Base-by-base conservation (phyloP, 225 moss, liverwort and hornwort genomes). In the Lunularia cruciata region DNA sequence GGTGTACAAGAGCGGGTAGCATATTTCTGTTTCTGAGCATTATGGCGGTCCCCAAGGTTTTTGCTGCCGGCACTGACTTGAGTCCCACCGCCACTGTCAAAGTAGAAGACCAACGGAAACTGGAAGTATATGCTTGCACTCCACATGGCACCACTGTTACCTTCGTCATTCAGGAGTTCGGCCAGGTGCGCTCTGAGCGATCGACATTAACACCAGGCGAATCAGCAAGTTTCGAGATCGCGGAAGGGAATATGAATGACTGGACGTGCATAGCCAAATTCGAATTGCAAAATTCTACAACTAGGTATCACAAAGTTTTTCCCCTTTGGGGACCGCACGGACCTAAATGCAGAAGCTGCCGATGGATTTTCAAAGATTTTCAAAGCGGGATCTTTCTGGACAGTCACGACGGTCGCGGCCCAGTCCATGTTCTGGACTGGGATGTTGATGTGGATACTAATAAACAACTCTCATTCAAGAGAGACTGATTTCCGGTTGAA, bases 241-340 rank as follows among this genome's bases (percentile, higher is more conserved):
- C 31, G 1, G 5, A 56, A 31, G 56, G 31, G 31, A 56, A 56
- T 31, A 31, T 56, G 56, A 56, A 56, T 22, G 56, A 56, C 31
- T 56, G 56, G 56, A 56, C 56, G 28, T 56, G 56, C 56, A 56
- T 56, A 13, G 56, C 56, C 8, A 56, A 56, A 31, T 56, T 56
- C 56, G 31, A 28, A 31, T 31, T 56, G 56, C 56, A 12, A 2
- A 56, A 56, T 6, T 6, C 56, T 31, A 56, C 56, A 3, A 56
- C 56, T 15, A 30, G 56, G 31, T 56, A 56, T 16, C 16, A 28
- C 30, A 56, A 56, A 32, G 56, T 28, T 28, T 56, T 56, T 14
- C 56, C 56, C 16, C 56, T 56, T 3, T 31, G 56, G 56, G 56
- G 56, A 56, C 56, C 56, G 4, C 56, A 56, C 56, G 56, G 56